Evolutionary conservation across 495 filamentous ascomycete genomes (phyloP), one percentile per base, ranked within the genome.

Genomic region (Xylaria cubensis): DNA sequence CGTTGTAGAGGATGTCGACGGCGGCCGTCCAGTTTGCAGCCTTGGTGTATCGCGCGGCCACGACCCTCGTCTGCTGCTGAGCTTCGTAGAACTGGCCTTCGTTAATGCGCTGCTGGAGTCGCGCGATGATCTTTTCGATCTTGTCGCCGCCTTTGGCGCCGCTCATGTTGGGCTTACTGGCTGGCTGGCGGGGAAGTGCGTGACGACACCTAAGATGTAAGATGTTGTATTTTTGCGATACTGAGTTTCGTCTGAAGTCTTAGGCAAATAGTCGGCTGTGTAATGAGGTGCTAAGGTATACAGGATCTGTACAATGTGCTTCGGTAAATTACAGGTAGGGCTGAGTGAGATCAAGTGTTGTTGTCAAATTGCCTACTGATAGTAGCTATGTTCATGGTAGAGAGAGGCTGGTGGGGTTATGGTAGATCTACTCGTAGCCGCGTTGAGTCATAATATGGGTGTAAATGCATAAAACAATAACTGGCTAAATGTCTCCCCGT

Each of bases 51-150:
- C 96, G 94, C 61, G 92, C 92, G 44, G 94, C 93, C 74, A 98
- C 94, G 41, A 97, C 93, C 46, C 96, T 93, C 70, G 97, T 91
- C 84, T 99, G 97, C 81, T 99, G 96, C 81, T 97, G 94, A 66
- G 96, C 96, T 87, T 99, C 96, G 84, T 99, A 99, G 85, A 89
- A 97, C 76, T 93, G 89, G 72, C 96, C 97, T 82, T 96, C 94
- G 73, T 90, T 87, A 81, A 97, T 98, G 79, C 95, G 97, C 82
- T 72, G 72, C 71, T 86, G 83, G 67, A 86, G 81, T 15, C 85
- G 83, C 63, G 84, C 79, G 73, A 86, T 86, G 80, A 86, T 86
- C 74, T 82, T 82, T 50, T 83, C 82, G 76, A 86, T 85, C 76
- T 85, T 86, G 77, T 81, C 81, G 76, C 73, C 81, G 72, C 72